Evolutionary conservation across 2,329 filamentous ascomycete genomes (phyloP), one percentile per base, ranked within the genome.

Genomic region (Colletotrichum agaves): DNA sequence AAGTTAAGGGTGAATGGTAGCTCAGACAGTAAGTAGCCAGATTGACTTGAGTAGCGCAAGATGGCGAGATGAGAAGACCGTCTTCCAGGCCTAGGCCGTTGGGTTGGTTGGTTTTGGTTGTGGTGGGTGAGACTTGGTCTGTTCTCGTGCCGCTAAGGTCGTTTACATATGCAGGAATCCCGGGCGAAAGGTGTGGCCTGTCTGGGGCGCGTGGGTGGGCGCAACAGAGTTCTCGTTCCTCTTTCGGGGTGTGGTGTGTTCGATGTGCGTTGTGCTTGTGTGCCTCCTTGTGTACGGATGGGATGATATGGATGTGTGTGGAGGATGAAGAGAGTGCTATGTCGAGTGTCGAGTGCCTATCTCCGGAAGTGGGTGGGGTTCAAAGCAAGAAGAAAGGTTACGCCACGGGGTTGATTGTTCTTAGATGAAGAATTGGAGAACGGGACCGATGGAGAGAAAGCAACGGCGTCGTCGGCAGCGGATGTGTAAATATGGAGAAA

Each of bases 31-130:
- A 50, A 52, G 46, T 39, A 50, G 58, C 33, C 58, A 61, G 61
- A 53, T 64, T 63, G 64, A 63, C 64, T 67, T 64, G 64, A 67
- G 60, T 67, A 67, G 64, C 64, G 61, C 61, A 63, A 58, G 61
- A 59, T 41, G 53, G 61, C 27, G 31, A 59, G 43, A 60, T 23
- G 64, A 58, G 60, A 63, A 65, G 62, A 67, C 52, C 44, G 23
- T 46, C 59, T 63, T 53, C 31, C 58, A 67, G 59, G 33, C 43
- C 57, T 57, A 58, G 52, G 60, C 46, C 46, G 61, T 64, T 59
- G 37, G 19, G 53, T n/a, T 49, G 33, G 33, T 60, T 64, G 63
- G 43, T 67, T 44, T 44, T 44, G 5, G 44, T 37, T 27, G 47
- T 50, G 23, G 53, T 44, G 64, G 53, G 46, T 63, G 63, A 47